These are phyloP conservation scores for Lodderomyces metapsilosis DNA, from an alignment of 1,139 yeast species.

Conservation along the genomic window DNA sequence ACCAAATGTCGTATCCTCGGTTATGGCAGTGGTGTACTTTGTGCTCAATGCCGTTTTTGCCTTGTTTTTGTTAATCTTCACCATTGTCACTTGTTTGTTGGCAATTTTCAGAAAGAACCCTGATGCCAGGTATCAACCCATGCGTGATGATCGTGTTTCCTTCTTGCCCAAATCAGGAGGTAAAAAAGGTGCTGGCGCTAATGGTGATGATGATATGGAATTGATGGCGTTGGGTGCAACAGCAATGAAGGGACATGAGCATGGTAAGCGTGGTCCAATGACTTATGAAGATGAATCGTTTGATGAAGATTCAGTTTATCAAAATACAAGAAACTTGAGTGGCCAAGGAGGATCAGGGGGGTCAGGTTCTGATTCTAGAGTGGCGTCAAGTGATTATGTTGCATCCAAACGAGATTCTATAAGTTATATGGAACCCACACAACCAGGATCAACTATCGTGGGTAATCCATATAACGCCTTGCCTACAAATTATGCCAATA, in stretches of 20 bases:
- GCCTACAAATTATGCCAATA: constrained; percentile 5
- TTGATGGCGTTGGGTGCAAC: constrained; percentile 86
- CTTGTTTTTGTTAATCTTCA: constrained; percentile 73
- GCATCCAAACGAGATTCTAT: constrained; percentile 33
- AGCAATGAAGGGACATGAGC: constrained; percentile 78
- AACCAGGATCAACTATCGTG: constrained; percentile 39
- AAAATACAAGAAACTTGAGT: constrained; percentile 6
- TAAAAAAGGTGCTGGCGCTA: constrained; percentile 32
- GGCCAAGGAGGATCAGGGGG: constrained; percentile 5
- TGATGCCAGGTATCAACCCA: constrained; percentile 92
- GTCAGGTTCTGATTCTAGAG: constrained; percentile 2
- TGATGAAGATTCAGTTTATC: constrained; percentile 22
- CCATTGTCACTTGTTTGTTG: constrained; percentile 81
- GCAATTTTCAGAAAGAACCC: constrained; percentile 90
- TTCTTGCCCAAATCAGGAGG: constrained; percentile 69
- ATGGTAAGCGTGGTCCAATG: constrained; percentile 30
- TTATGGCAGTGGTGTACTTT: constrained; percentile 91
- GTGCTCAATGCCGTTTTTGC: constrained; percentile 89
- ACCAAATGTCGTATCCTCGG: constrained; percentile 83
- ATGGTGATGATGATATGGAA: constrained; percentile 61
- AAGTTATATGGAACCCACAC: constrained; percentile 39
- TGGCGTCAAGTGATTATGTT: constrained; percentile 15
- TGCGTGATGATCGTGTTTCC: constrained; percentile 94
- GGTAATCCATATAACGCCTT: constrained; percentile 40
- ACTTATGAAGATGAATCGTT: constrained; percentile 34